Evolutionary conservation across 768 basidiomycete genomes (phyloP).

Genomic region (Naematelia encephala): DNA sequence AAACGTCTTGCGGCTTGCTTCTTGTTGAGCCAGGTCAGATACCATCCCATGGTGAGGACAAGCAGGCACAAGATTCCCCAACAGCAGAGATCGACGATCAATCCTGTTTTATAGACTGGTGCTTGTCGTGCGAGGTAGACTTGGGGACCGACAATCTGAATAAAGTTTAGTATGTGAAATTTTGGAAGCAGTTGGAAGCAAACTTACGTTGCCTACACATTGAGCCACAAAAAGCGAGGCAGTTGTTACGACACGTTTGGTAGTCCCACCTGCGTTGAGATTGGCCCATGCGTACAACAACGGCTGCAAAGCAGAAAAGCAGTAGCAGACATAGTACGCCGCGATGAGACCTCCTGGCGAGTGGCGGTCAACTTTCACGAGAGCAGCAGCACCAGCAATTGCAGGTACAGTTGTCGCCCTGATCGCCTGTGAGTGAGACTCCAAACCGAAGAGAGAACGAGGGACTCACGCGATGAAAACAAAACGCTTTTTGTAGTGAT

Average conservation of each 20-base stretch:
- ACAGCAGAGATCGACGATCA: conserved; percentile 42
- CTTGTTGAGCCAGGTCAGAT: conserved; percentile 39
- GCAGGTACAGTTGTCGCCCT: conserved; percentile 22
- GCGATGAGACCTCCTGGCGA: conserved; percentile 30
- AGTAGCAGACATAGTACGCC: conserved; percentile 23
- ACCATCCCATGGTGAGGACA: conserved; percentile 39
- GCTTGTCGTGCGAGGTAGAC: conserved; percentile 37
- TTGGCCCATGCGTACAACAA: conserved; percentile 23
- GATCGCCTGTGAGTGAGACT: too few species aligned
- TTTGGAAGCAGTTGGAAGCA: neutral
- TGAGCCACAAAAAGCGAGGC: conserved; percentile 19
- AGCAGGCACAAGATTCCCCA: conserved; percentile 35
- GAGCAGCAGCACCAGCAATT: conserved; percentile 42
- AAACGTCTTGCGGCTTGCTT: conserved; percentile 33
- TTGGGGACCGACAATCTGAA: conserved; percentile 35
- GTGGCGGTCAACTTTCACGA: conserved; percentile 34
- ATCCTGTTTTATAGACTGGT: conserved; percentile 37
- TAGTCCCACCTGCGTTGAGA: conserved; percentile 26
- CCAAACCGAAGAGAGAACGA: too few species aligned
- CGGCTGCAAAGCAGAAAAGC: neutral
- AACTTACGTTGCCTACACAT: neutral
- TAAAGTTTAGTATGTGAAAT: neutral
- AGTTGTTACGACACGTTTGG: conserved; percentile 23
- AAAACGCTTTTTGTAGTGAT: conserved; percentile 41
- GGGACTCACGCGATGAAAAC: conserved; percentile 27